Conservation (phyloP, 257 asterid genomes). For the Fraxinus americana region DNA sequence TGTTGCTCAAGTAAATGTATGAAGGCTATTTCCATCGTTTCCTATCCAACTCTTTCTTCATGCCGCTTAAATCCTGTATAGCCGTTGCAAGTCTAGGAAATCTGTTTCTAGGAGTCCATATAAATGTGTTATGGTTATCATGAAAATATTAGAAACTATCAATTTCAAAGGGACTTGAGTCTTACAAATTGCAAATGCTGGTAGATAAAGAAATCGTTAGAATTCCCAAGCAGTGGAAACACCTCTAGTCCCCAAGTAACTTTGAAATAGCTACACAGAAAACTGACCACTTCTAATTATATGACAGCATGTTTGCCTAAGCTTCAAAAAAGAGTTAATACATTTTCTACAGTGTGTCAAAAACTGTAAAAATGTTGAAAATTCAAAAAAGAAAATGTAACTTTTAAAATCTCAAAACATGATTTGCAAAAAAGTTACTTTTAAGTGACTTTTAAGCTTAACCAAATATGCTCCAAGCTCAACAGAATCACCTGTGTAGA, state of each 20-base stretch:
- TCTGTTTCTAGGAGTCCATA: not conserved
- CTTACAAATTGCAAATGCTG: not conserved
- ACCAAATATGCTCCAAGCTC: not conserved
- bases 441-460: not conserved
- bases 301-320: not conserved
- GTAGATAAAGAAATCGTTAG: not conserved
- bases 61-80: not conserved
- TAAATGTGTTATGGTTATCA: not conserved
- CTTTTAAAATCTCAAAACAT: not conserved
- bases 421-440: not conserved
- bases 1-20: not conserved
- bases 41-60: slow-evolving; percentile 2
- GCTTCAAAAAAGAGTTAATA: not conserved
- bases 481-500: not conserved
- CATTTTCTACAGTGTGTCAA: not conserved
- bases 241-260: not conserved
- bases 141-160: not conserved
- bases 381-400: not conserved
- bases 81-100: not conserved
- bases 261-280: not conserved
- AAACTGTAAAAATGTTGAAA: not conserved
- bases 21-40: not conserved
- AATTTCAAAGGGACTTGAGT: not conserved
- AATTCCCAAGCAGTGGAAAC: not conserved
- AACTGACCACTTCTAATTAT: not conserved